These are phyloP conservation scores for Canavalia ensiformis DNA, from an alignment of 306 rosid genomes.

Conservation along the genomic window DNA sequence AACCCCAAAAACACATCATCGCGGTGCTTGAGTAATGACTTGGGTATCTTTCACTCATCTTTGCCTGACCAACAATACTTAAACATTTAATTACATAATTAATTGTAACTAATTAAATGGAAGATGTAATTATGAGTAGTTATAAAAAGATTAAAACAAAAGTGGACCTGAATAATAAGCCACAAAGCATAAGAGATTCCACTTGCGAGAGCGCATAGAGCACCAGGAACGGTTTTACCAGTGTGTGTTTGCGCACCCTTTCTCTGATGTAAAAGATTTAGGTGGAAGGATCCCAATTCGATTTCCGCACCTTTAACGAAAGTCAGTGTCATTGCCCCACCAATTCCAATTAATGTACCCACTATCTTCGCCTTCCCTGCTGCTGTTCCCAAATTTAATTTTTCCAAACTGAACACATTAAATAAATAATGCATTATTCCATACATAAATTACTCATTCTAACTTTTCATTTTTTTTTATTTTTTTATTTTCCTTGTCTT, in stretches of 20 bases:
- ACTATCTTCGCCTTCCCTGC: constrained; percentile 61
- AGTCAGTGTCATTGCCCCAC: constrained; percentile 68
- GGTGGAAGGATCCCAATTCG: constrained; percentile 38
- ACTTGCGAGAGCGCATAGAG: constrained; percentile 40
- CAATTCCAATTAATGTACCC: constrained; percentile 55
- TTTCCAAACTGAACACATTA: constrained; percentile 50
- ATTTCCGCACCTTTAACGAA: constrained; percentile 62
- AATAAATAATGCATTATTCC: neutral
- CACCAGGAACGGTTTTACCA: constrained; percentile 16
- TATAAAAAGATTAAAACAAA: too few relatives aligned
- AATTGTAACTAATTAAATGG: neutral
- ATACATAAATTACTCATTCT: neutral
- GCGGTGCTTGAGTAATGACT: constrained; percentile 48
- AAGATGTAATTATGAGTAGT: neutral
- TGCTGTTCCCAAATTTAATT: constrained; percentile 41
- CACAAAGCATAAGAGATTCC: constrained; percentile 50
- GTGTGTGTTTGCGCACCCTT: neutral
- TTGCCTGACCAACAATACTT: constrained; percentile 44
- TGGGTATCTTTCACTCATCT: constrained; percentile 53
- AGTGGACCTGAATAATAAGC: constrained; percentile 66
- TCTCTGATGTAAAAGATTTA: constrained; percentile 40
- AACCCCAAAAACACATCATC: constrained; percentile 44
- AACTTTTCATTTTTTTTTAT: too few relatives aligned
- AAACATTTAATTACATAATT: neutral
- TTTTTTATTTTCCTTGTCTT: too few relatives aligned